A percentile compares a stretch with the other conserved stretches of the same genome.
Conservation (phyloP, 306 rosid genomes). For the Oxytropis ochrocephala region DNA sequence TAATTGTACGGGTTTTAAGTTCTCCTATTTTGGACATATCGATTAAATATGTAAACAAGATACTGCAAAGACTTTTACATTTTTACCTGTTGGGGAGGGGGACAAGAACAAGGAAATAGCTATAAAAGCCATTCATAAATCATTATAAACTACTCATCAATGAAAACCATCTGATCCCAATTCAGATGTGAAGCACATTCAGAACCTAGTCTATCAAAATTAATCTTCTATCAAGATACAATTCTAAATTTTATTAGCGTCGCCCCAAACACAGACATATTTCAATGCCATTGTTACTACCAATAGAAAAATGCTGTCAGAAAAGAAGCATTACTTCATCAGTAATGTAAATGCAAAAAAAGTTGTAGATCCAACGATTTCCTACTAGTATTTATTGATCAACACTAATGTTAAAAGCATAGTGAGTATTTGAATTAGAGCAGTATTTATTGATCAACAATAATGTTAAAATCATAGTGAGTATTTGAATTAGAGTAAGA, state of each 20-base stretch:
- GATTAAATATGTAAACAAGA: not conserved
- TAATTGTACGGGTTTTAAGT: not conserved
- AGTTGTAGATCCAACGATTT: constrained; percentile 2
- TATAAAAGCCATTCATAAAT: not conserved
- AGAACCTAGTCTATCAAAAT: not conserved
- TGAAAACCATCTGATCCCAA: not conserved
- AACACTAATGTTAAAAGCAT: too few relatives aligned
- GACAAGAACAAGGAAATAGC: not conserved
- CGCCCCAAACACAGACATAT: not conserved
- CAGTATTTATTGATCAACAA: not conserved
- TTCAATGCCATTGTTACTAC: not conserved
- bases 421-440: too few relatives aligned
- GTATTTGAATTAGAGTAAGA: constrained; percentile 4
- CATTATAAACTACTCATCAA: constrained; percentile 8
- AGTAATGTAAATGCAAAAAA: not conserved
- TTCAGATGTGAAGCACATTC: not conserved
- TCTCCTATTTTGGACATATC: not conserved
- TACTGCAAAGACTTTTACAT: not conserved
- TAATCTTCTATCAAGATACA: not conserved
- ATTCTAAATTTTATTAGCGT: not conserved
- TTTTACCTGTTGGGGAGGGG: too few relatives aligned
- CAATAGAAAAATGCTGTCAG: not conserved
- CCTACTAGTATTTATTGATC: constrained; percentile 3
- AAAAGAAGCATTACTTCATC: constrained; percentile 1
- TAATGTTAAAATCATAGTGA: not conserved